phyloP scores from a whole-genome alignment of 1,139 yeast genomes.

The Nakaseomyces sp. region DNA sequence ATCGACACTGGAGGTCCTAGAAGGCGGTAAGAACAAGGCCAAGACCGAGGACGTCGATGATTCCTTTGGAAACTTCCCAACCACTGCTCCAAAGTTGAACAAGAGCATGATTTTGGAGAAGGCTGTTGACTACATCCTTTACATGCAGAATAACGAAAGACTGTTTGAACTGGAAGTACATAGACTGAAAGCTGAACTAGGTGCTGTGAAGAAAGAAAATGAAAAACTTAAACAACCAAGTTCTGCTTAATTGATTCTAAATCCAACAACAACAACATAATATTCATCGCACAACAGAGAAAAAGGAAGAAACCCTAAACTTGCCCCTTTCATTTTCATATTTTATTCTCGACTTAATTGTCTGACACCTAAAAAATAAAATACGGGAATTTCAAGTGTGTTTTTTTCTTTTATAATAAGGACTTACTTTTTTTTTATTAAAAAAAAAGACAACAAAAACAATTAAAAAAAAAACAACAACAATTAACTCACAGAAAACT shows the following conservation, averaged over 20 bases:
- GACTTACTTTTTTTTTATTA: too few relatives aligned
- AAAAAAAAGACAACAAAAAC: too few relatives aligned
- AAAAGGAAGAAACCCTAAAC: too few relatives aligned
- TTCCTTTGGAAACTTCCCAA: constrained; percentile 8
- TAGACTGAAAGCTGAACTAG: constrained; percentile 31
- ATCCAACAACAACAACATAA: background rate
- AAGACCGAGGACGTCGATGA: constrained; percentile 9
- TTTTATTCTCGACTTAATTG: too few relatives aligned
- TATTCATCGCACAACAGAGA: too few relatives aligned
- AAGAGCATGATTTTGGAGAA: constrained; percentile 59
- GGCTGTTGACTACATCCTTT: constrained; percentile 52
- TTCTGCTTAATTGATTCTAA: background rate
- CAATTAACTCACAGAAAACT: too few relatives aligned
- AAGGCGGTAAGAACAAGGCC: constrained; percentile 13
- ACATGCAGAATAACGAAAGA: constrained; percentile 41
- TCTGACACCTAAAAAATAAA: too few relatives aligned
- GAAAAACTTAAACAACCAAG: constrained; percentile 3
- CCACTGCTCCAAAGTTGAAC: constrained; percentile 38
- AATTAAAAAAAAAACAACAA: too few relatives aligned
- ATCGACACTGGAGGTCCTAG: constrained; percentile 48
- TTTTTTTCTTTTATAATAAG: too few relatives aligned
- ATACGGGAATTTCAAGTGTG: background rate
- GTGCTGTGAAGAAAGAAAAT: constrained; percentile 15
- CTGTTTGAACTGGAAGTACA: constrained; percentile 28
- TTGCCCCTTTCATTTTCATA: too few relatives aligned